Percentiles rank a stretch among this genome's conserved stretches.
Conservation (phyloP, 2,329 filamentous ascomycete species). For the Sporothrix luriei region DNA sequence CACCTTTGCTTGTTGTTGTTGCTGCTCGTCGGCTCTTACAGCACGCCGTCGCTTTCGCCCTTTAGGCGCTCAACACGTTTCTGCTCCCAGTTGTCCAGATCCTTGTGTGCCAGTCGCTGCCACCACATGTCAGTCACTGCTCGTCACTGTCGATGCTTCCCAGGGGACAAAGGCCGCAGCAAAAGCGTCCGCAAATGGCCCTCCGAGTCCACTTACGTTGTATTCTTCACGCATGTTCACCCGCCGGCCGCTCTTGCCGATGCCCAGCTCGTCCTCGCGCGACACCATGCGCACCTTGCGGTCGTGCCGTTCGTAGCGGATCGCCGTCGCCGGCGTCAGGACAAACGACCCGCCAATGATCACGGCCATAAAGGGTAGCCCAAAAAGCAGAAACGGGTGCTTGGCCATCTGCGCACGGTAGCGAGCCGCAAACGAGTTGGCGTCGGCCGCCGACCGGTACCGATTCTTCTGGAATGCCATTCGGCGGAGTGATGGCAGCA, state of each 20-base stretch:
- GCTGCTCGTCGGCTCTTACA: constrained; percentile 48
- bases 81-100: constrained; percentile 95
- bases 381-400: constrained; percentile 90
- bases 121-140: neutral
- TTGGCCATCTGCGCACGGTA: constrained; percentile 76
- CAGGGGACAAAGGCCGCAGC: neutral
- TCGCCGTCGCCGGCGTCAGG: constrained; percentile 87
- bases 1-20: neutral
- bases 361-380: constrained; percentile 85
- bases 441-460: constrained; percentile 67
- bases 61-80: constrained; percentile 87
- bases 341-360: constrained; percentile 94
- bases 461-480: constrained; percentile 67
- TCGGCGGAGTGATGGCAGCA: neutral
- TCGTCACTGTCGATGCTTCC: neutral
- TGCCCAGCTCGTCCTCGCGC: constrained; percentile 81
- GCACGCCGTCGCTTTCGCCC: constrained; percentile 83
- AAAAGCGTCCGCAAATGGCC: too few relatives aligned
- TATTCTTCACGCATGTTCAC: constrained; percentile 85
- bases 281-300: constrained; percentile 83
- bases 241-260: constrained; percentile 70
- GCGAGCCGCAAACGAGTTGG: constrained; percentile 68
- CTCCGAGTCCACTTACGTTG: constrained; percentile 61
- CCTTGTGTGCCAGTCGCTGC: constrained; percentile 80
- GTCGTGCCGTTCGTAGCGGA: constrained; percentile 92